A percentile compares a stretch with the other conserved stretches of the same genome.
phyloP scores from a whole-genome alignment of 306 rosid species.

The Luffa acutangula region DNA sequence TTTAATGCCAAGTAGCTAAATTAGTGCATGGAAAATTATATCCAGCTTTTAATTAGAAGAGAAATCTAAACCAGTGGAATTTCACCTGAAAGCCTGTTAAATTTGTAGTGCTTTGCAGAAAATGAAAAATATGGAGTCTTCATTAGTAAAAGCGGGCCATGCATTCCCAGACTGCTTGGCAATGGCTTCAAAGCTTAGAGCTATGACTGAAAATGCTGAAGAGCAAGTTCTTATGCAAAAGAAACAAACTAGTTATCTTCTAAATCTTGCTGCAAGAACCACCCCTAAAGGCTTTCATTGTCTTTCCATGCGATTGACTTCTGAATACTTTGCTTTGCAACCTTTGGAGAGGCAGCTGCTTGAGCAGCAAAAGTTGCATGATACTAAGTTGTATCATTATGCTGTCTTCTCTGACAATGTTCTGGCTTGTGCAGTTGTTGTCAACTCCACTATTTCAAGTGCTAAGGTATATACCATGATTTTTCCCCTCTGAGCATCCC shows the following conservation, averaged over 20 bases:
- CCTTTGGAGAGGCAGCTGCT: constrained; percentile 53
- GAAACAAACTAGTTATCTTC: constrained; percentile 47
- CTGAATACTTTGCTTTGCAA: constrained; percentile 60
- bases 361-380: constrained; percentile 49
- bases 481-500: neutral
- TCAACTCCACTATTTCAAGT: constrained; percentile 67
- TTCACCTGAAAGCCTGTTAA: constrained; percentile 23
- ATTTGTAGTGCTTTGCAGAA: constrained; percentile 84
- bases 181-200: constrained; percentile 76
- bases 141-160: constrained; percentile 58
- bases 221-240: constrained; percentile 49
- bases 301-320: constrained; percentile 78
- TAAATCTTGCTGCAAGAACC: constrained; percentile 77
- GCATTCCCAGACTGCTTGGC: constrained; percentile 67
- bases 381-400: constrained; percentile 62
- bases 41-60: neutral
- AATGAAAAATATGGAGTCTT: constrained; percentile 75
- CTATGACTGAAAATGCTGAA: constrained; percentile 70
- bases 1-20: neutral
- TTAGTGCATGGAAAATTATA: neutral
- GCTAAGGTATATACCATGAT: constrained; percentile 47
- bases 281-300: constrained; percentile 85
- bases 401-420: constrained; percentile 93
- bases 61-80: neutral
- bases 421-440: constrained; percentile 89